These are phyloP conservation scores for Actinomortierella wolfii DNA, from an alignment of 371 early-diverging fungal species.

Conservation along the genomic window DNA sequence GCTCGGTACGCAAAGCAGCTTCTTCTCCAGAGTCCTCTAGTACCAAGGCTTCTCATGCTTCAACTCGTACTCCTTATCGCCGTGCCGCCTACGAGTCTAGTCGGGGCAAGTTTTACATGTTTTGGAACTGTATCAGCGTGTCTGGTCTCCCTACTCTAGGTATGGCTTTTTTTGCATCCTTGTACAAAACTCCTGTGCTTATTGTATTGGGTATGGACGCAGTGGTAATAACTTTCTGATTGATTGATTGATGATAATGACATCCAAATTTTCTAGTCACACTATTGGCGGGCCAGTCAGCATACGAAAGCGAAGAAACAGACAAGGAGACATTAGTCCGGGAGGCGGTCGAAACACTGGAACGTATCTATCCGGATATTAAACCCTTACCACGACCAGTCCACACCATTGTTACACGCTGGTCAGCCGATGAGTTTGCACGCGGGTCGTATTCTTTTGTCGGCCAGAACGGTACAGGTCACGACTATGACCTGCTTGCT, in stretches of 20 bases:
- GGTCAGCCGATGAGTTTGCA: slow-evolving; percentile 46
- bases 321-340: slow-evolving; percentile 29
- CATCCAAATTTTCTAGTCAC: slow-evolving; percentile 12
- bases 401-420: slow-evolving; percentile 42
- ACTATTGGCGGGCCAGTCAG: slow-evolving; percentile 44
- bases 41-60: background rate
- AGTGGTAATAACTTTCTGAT: no score
- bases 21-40: slow-evolving; percentile 3
- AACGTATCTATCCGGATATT: slow-evolving; percentile 19
- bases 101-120: slow-evolving; percentile 52
- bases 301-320: slow-evolving; percentile 29
- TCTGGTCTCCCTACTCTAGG: slow-evolving; percentile 41
- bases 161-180: slow-evolving; percentile 1
- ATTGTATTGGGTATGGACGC: no score
- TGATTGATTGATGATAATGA: background rate
- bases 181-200: no score
- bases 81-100: slow-evolving; percentile 30
- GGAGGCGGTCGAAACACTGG: slow-evolving; percentile 33
- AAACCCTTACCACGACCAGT: slow-evolving; percentile 25
- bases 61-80: no score
- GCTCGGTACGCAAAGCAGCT: slow-evolving; percentile 32
- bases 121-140: slow-evolving; percentile 43
- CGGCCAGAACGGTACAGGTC: slow-evolving; percentile 34
- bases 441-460: slow-evolving; percentile 46
- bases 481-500: slow-evolving; percentile 38